phyloP scores from a whole-genome alignment of 805 yeast genomes.

The Saccharomycopsis sp. region DNA sequence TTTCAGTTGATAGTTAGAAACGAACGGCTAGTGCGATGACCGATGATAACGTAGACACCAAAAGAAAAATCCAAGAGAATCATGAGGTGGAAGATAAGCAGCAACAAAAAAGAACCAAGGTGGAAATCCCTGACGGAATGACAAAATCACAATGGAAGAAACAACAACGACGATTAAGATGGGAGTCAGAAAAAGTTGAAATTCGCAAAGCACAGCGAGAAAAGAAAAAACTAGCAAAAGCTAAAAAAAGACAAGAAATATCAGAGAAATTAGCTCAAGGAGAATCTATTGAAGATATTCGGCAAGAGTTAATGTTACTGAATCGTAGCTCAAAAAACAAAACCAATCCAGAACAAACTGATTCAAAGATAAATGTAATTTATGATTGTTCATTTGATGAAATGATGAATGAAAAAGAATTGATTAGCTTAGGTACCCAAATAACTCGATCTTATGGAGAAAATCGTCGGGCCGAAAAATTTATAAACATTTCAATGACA shows the following conservation, averaged over 20 bases:
- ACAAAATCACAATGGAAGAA: conserved; percentile 82
- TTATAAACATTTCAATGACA: conserved; percentile 52
- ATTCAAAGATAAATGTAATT: conserved; percentile 48
- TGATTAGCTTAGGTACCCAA: conserved; percentile 68
- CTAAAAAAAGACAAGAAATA: conserved; percentile 33
- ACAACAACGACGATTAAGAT: conserved; percentile 46
- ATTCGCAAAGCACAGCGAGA: conserved; percentile 45
- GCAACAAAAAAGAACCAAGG: conserved; percentile 3
- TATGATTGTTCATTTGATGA: conserved; percentile 91
- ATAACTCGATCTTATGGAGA: conserved; percentile 77
- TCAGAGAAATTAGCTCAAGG: conserved; percentile 32
- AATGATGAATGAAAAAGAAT: conserved; percentile 70
- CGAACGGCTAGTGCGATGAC: background rate
- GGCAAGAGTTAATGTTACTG: conserved; percentile 31
- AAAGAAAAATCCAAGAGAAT: background rate
- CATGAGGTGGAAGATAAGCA: background rate
- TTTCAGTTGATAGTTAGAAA: background rate
- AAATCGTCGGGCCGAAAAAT: conserved; percentile 53
- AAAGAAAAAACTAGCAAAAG: conserved; percentile 44
- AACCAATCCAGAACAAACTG: conserved; percentile 36
- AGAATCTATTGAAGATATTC: conserved; percentile 28
- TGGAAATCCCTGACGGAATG: conserved; percentile 74
- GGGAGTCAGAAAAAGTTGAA: conserved; percentile 61
- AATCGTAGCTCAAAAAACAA: conserved; percentile 26
- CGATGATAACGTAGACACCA: background rate